These are phyloP conservation scores for Murraya paniculata DNA, from an alignment of 345 rosid species.

Conservation along the genomic window DNA sequence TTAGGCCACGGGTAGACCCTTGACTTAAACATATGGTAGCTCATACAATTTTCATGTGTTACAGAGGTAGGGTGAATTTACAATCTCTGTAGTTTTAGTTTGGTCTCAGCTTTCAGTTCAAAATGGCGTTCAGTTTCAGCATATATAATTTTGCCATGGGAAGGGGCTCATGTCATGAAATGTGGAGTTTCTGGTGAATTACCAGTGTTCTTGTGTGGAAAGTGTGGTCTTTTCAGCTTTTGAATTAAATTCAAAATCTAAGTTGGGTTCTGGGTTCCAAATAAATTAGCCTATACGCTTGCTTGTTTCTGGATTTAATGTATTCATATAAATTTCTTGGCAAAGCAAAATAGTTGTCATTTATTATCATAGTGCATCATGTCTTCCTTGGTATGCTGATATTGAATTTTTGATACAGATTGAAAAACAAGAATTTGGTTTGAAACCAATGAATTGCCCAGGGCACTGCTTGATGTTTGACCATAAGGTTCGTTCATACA, in stretches of 20 bases:
- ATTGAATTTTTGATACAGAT: constrained; percentile 44
- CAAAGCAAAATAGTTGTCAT: background rate
- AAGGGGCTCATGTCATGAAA: background rate
- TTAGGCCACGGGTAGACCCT: too few species aligned
- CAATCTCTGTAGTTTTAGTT: background rate
- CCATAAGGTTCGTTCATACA: constrained; percentile 83
- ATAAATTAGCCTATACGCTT: background rate
- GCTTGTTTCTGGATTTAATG: constrained; percentile 5
- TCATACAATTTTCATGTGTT: background rate
- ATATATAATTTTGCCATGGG: background rate
- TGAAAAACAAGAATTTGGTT: constrained; percentile 93
- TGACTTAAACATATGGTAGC: background rate
- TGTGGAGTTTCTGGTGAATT: background rate
- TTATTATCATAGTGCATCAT: background rate
- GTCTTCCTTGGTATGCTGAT: constrained; percentile 1
- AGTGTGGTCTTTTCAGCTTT: background rate
- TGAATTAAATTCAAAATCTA: background rate
- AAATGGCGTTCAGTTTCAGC: background rate
- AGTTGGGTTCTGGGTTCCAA: background rate
- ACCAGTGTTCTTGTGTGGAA: background rate
- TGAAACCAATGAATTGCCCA: constrained; percentile 98
- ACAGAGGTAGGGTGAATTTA: background rate
- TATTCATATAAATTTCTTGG: background rate
- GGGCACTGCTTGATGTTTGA: constrained; percentile 97
- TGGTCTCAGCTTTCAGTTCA: background rate